These are phyloP conservation scores for Draba incana DNA, from an alignment of 345 rosid species.

Conservation along the genomic window DNA sequence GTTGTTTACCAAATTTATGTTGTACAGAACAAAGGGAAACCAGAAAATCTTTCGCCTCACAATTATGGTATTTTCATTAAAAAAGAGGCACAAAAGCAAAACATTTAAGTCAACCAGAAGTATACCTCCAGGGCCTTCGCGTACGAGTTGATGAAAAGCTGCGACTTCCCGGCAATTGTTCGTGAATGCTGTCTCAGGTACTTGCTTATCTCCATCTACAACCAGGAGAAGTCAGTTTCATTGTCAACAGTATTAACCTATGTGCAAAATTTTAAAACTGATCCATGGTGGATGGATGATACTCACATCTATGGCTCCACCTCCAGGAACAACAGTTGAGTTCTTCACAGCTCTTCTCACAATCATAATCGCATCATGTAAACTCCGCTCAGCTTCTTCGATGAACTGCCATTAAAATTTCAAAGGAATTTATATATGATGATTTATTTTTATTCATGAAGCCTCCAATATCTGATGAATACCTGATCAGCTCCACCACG, in stretches of 20 bases:
- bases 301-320: constrained; percentile 99
- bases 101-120: constrained; percentile 16
- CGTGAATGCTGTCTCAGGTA: constrained; percentile 94
- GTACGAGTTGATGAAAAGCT: constrained; percentile 91
- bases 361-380: constrained; percentile 99
- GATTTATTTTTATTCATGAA: not conserved
- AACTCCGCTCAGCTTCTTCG: constrained; percentile 99
- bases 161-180: constrained; percentile 93
- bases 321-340: constrained; percentile 99
- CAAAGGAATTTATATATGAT: constrained; percentile 21
- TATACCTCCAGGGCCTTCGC: constrained; percentile 98
- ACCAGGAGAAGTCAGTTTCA: constrained; percentile 30
- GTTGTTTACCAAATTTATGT: constrained; percentile 3
- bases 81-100: constrained; percentile 18
- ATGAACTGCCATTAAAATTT: constrained; percentile 66
- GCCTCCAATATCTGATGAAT: constrained; percentile 25
- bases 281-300: constrained; percentile 10
- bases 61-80: not conserved
- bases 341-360: constrained; percentile 96
- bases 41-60: not conserved
- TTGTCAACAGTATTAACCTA: constrained; percentile 10
- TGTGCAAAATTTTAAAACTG: not conserved
- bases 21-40: not conserved
- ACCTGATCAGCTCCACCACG: constrained; percentile 99
- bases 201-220: constrained; percentile 96